Base-by-base conservation (phyloP, 1,139 yeast species). In the Zhuliangozyma parablackwelliae region DNA sequence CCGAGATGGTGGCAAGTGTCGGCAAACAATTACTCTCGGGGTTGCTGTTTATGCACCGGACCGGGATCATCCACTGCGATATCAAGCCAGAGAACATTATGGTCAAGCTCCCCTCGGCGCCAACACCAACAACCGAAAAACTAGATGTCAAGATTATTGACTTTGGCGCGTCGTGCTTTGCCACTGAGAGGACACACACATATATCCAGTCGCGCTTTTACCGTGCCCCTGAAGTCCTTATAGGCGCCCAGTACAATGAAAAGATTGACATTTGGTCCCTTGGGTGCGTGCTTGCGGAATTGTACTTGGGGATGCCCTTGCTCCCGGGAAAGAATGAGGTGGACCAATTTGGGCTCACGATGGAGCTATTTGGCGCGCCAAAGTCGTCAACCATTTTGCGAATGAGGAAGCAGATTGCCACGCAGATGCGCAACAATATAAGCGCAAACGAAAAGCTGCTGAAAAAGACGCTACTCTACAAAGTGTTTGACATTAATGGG, bases 181-280 rank as follows among this genome's bases (percentile, higher is more conserved):
- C 49, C 5, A 64, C 66, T 36, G 76, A 75, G 35, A 63, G 71
- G 2, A 61, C 75, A 1, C 79, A 67, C 46, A 73, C 83, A 0
- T 80, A 80, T 45, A 72, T 80, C 32, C 87, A 80, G 50, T 80
- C 86, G 1, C 51, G 87, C 31, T 80, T 72, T 48, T 80, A 80
- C 49, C 56, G 87, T 38, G 83, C 87, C 11, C 89, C 96, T 0
- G 96, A 88, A 54, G 89, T 88, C 4, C 65, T 85, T 29, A 52
- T 87, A n/a, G 96, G 96, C 2, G 80, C 88, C 41, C 71, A 78
- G 26, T 88, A 88, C 56, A 70, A 77, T 39, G 67, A 72, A 24
- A 76, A 76, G 48, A 84, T 86, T 38, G 95, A 86, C 54, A 74
- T 85, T 44, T 86, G 95, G 95, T 82, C 92, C 5, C 60, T 82